Evolutionary conservation across 169 alveolate genomes (phyloP).

Genomic region (Perkinsus olseni): DNA sequence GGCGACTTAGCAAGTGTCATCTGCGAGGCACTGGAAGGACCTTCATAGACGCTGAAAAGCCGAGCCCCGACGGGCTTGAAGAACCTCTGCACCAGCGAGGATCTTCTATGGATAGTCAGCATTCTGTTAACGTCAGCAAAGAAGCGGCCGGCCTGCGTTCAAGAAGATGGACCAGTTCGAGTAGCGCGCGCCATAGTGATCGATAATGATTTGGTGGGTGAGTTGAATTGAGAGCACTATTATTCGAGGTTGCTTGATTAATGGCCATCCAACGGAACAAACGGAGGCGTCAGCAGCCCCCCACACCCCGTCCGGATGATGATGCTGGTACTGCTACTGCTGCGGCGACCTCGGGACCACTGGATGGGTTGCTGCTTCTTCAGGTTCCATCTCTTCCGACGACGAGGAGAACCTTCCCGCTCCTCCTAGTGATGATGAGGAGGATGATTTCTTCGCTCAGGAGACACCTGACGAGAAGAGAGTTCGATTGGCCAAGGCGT

Average conservation of each 20-base stretch:
- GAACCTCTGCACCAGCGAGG: background rate
- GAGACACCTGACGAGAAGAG: background rate
- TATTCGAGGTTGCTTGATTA: background rate
- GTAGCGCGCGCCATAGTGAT: background rate
- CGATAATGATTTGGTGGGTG: background rate
- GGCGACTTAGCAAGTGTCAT: no score
- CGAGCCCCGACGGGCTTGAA: background rate
- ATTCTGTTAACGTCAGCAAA: background rate
- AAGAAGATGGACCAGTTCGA: no score
- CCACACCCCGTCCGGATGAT: background rate
- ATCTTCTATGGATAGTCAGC: background rate
- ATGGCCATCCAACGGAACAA: background rate
- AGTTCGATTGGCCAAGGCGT: background rate
- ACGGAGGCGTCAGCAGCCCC: background rate
- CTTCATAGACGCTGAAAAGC: background rate
- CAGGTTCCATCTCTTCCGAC: background rate
- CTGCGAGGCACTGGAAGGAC: no score
- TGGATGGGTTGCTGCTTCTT: background rate
- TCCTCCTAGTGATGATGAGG: background rate
- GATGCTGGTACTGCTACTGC: background rate
- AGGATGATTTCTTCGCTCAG: background rate
- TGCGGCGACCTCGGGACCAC: background rate
- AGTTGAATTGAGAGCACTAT: no score
- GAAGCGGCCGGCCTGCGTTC: no score
- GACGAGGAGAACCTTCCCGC: background rate